phyloP scores from a whole-genome alignment of 108 stramenopile genomes.

The Chaetoceros muelleri region DNA sequence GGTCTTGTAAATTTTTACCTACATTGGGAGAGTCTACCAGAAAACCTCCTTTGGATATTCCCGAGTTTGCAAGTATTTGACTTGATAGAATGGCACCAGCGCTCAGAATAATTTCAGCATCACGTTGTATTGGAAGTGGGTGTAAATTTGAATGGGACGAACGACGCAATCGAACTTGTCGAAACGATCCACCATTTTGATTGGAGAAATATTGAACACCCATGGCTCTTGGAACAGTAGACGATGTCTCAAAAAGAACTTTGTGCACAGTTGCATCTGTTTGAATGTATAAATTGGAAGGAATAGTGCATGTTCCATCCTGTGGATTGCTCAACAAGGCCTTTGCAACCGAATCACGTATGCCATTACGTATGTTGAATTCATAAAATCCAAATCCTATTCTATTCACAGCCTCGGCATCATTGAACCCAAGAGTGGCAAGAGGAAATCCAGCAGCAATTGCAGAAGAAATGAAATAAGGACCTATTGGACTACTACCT shows the following conservation, averaged over 20 bases:
- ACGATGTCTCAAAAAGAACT: conserved; percentile 4
- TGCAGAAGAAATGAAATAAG: conserved; percentile 5
- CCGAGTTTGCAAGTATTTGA: conserved; percentile 49
- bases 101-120: conserved; percentile 52
- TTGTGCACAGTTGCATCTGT: conserved; percentile 11
- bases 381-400: conserved; percentile 15
- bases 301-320: neutral
- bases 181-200: no score
- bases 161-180: no score
- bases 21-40: conserved; percentile 30
- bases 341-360: conserved; percentile 13
- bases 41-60: conserved; percentile 32
- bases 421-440: conserved; percentile 8
- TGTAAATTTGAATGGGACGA: no score
- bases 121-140: no score
- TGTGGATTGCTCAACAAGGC: conserved; percentile 4
- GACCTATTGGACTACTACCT: conserved; percentile 1
- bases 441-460: conserved; percentile 4
- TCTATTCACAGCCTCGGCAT: conserved; percentile 1
- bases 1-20: conserved; percentile 52
- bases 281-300: conserved; percentile 7
- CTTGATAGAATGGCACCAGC: conserved; percentile 56
- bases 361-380: conserved; percentile 14
- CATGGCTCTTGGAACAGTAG: neutral
- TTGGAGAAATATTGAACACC: no score